These are phyloP conservation scores for Cystobasidium onofrii DNA, from an alignment of 768 basidiomycete genomes.

Conservation along the genomic window DNA sequence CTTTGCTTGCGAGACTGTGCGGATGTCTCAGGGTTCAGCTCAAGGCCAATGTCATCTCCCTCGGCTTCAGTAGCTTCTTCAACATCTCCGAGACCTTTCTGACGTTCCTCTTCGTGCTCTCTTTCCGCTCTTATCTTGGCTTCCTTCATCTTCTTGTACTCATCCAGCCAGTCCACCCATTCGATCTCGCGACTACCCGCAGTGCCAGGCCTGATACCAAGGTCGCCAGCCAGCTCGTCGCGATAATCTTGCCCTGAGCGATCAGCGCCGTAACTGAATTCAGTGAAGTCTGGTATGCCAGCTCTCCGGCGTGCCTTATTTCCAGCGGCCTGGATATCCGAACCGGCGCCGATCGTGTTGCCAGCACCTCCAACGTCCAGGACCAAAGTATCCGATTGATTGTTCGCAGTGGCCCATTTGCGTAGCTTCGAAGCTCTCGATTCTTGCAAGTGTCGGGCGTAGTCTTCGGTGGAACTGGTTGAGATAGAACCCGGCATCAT, in stretches of 20 bases:
- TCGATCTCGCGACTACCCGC: slow-evolving; percentile 44
- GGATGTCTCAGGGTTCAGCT: background rate
- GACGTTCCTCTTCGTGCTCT: slow-evolving; percentile 32
- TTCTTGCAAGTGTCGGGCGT: slow-evolving; percentile 24
- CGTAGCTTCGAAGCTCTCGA: slow-evolving; percentile 26
- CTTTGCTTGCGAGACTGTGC: background rate
- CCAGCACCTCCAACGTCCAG: background rate
- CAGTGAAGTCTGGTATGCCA: slow-evolving; percentile 29
- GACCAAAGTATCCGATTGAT: background rate
- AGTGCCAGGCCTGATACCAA: slow-evolving; percentile 19
- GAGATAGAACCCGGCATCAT: slow-evolving; percentile 16
- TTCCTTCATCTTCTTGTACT: slow-evolving; percentile 48
- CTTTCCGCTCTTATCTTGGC: slow-evolving; percentile 47
- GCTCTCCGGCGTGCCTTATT: slow-evolving; percentile 12
- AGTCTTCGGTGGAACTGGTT: slow-evolving; percentile 13
- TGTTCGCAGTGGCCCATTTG: slow-evolving; percentile 5
- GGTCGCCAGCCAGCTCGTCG: slow-evolving; percentile 28
- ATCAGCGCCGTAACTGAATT: background rate
- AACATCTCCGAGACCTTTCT: background rate
- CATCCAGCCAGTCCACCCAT: slow-evolving; percentile 51
- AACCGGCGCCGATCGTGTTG: slow-evolving; percentile 9
- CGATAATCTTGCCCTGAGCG: slow-evolving; percentile 1
- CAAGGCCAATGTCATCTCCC: background rate
- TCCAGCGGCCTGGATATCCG: background rate
- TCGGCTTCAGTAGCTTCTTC: background rate